Conservation (phyloP, 2,329 filamentous ascomycete species). For the Ophiostoma australiae region DNA sequence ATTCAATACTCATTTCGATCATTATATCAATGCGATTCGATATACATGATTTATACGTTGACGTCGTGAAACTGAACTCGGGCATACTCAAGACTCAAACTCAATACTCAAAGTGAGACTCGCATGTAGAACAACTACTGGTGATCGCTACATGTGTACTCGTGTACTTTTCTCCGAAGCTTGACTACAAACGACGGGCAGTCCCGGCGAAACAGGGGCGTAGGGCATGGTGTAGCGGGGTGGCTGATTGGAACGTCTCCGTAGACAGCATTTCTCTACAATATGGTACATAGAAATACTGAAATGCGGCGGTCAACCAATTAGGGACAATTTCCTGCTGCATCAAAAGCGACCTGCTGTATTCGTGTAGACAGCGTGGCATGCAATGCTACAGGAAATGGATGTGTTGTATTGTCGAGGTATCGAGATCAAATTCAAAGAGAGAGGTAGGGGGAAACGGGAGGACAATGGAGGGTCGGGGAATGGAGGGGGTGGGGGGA, state of each 20-base stretch:
- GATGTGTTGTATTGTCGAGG: not conserved
- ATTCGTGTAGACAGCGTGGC: not conserved
- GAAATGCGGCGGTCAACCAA: not conserved
- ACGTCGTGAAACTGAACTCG: not conserved
- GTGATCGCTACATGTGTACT: not conserved
- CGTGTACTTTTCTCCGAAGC: not conserved
- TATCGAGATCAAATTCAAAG: not conserved
- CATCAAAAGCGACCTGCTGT: not conserved
- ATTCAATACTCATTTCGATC: not conserved
- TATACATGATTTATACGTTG: not conserved
- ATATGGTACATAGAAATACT: not conserved
- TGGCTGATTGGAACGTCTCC: not conserved
- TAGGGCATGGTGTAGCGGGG: constrained; percentile 5
- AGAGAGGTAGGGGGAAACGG: not conserved
- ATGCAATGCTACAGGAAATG: not conserved
- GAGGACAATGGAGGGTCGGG: not conserved
- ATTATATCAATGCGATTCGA: not conserved
- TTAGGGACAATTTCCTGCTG: not conserved
- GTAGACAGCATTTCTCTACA: not conserved
- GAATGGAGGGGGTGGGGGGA: not conserved
- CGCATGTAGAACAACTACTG: not conserved
- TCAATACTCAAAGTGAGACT: no score
- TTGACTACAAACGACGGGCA: not conserved
- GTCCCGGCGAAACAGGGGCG: constrained; percentile 3
- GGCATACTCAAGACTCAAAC: no score